Evolutionary conservation across 352 stramenopile species (phyloP).

Genomic region (Phytophthora citrophthora): DNA sequence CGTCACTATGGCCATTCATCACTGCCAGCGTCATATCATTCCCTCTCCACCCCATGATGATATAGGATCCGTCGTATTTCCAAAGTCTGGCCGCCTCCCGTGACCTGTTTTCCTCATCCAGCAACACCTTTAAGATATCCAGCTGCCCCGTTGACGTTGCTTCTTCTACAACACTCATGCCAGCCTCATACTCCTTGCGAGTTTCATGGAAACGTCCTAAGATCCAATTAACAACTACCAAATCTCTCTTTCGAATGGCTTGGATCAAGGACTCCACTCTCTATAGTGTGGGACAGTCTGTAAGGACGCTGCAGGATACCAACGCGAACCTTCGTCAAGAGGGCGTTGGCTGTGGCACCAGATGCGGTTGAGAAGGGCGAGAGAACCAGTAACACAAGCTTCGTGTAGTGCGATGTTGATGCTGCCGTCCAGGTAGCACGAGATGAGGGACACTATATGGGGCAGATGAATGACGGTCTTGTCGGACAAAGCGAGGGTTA

Average conservation of each 20-base stretch:
- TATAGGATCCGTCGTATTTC: background rate
- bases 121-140: background rate
- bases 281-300: constrained; percentile 5
- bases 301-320: constrained; percentile 1
- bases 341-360: constrained; percentile 1
- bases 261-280: constrained; percentile 4
- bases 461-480: background rate
- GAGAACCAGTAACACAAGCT: background rate
- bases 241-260: constrained; percentile 4
- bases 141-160: background rate
- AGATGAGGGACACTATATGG: constrained; percentile 5
- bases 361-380: constrained; percentile 5
- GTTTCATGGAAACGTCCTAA: background rate
- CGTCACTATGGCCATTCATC: background rate
- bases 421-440: constrained; percentile 2
- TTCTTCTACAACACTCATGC: constrained; percentile 75
- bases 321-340: background rate
- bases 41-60: background rate
- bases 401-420: constrained; percentile 8
- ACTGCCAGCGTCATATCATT: constrained; percentile 1
- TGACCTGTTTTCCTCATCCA: too few species aligned
- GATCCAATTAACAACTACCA: constrained; percentile 6
- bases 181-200: constrained; percentile 53
- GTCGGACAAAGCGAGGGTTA: constrained; percentile 1
- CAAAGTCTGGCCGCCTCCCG: background rate